A percentile compares a stretch with the other conserved stretches of the same genome.
Conservation (phyloP, 192 early-diverging fungal genomes). For the Coemansia brasiliensis region DNA sequence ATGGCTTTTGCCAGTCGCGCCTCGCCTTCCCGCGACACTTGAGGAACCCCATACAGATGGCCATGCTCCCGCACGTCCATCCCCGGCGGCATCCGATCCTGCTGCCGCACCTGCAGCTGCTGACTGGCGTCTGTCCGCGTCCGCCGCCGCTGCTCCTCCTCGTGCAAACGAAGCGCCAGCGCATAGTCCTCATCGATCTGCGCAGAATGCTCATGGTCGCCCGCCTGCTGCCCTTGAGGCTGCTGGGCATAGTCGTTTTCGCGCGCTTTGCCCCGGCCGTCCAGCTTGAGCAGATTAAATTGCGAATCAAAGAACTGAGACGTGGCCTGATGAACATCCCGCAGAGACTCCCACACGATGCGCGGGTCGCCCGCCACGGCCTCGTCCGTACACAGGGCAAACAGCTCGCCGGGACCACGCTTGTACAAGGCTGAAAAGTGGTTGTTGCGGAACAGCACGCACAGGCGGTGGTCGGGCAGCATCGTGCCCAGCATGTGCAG, state of each 20-base stretch:
- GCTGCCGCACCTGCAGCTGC: conserved; percentile 34
- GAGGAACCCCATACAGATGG: conserved; percentile 39
- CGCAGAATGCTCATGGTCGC: not conserved
- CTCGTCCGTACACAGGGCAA: conserved; percentile 71
- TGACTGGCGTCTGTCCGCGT: conserved; percentile 23
- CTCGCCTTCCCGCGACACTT: conserved; percentile 17
- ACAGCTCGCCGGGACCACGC: conserved; percentile 53
- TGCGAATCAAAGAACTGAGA: conserved; percentile 64
- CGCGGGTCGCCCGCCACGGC: conserved; percentile 62
- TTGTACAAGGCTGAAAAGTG: conserved; percentile 81
- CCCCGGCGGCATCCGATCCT: conserved; percentile 40
- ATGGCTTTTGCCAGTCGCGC: conserved; percentile 12
- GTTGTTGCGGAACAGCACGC: conserved; percentile 93
- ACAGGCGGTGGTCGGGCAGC: conserved; percentile 59
- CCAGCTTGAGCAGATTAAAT: conserved; percentile 33
- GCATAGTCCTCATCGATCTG: conserved; percentile 55
- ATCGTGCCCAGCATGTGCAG: conserved; percentile 64
- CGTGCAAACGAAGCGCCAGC: conserved; percentile 48
- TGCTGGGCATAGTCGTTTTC: conserved; percentile 27
- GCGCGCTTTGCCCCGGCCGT: not conserved
- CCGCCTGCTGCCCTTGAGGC: not conserved
- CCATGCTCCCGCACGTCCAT: conserved; percentile 17
- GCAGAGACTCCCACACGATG: conserved; percentile 74
- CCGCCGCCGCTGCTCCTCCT: conserved; percentile 35
- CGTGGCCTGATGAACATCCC: conserved; percentile 62